These are phyloP conservation scores for Citrus inodora DNA, from an alignment of 345 rosid species.

Conservation along the genomic window DNA sequence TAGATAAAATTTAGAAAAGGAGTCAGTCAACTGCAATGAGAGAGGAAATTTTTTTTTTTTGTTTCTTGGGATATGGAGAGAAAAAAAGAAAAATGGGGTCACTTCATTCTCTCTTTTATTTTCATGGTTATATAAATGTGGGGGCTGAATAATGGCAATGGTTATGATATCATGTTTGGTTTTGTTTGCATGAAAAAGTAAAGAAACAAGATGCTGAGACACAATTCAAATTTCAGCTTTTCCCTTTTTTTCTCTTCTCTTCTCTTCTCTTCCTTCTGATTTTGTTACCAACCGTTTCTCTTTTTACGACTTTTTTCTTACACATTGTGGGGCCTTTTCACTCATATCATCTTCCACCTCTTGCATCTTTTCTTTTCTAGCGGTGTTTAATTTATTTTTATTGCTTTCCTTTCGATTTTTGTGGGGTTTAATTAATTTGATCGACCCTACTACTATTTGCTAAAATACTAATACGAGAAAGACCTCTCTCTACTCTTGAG, in stretches of 20 bases:
- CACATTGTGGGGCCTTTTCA: slow-evolving; percentile 42
- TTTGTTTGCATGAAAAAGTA: slow-evolving; percentile 27
- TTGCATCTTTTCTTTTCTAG: not conserved
- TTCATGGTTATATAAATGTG: not conserved
- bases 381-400: not conserved
- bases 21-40: slow-evolving; percentile 58
- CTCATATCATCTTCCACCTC: slow-evolving; percentile 16
- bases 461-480: not conserved
- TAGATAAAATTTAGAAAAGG: slow-evolving; percentile 39
- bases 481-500: no score
- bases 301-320: slow-evolving; percentile 30
- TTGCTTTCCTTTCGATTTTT: not conserved
- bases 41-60: not conserved
- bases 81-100: slow-evolving; percentile 1
- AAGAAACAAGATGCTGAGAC: slow-evolving; percentile 13
- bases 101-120: not conserved
- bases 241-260: slow-evolving; percentile 14
- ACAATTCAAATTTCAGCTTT: slow-evolving; percentile 61
- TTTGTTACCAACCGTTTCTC: slow-evolving; percentile 43
- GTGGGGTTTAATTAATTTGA: not conserved
- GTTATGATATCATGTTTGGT: slow-evolving; percentile 32
- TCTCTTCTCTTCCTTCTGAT: slow-evolving; percentile 20
- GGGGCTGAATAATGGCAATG: slow-evolving; percentile 44
- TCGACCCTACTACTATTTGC: not conserved
- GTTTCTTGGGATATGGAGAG: slow-evolving; percentile 49